These are phyloP conservation scores for Paecilomyces sp. DNA, from an alignment of 2,329 filamentous ascomycete genomes.

Conservation along the genomic window DNA sequence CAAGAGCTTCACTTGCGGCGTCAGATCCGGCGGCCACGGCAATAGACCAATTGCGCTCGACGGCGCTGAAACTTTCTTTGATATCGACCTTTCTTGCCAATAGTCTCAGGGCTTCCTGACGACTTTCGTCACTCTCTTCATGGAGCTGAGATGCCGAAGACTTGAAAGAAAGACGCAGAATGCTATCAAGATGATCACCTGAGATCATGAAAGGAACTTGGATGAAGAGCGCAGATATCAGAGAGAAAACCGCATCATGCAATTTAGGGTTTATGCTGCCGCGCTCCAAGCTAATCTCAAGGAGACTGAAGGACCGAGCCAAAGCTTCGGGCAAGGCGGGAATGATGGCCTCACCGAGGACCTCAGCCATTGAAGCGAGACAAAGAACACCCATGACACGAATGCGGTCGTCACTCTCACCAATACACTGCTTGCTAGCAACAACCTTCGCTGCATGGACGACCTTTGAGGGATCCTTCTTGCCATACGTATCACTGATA, in stretches of 20 bases:
- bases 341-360: slow-evolving; percentile 78
- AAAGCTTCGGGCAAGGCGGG: slow-evolving; percentile 73
- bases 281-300: slow-evolving; percentile 55
- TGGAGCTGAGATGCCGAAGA: slow-evolving; percentile 60
- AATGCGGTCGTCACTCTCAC: slow-evolving; percentile 63
- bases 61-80: slow-evolving; percentile 64
- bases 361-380: slow-evolving; percentile 80
- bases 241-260: slow-evolving; percentile 74
- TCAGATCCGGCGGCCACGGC: slow-evolving; percentile 56
- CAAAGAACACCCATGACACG: slow-evolving; percentile 81
- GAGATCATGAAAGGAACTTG: slow-evolving; percentile 88
- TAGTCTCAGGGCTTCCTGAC: slow-evolving; percentile 63
- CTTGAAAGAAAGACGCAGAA: slow-evolving; percentile 64
- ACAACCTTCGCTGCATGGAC: slow-evolving; percentile 69
- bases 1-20: slow-evolving; percentile 62
- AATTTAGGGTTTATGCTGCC: slow-evolving; percentile 54
- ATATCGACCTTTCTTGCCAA: slow-evolving; percentile 71
- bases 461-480: slow-evolving; percentile 75
- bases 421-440: slow-evolving; percentile 67
- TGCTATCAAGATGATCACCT: slow-evolving; percentile 61
- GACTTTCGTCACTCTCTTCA: slow-evolving; percentile 56
- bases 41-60: slow-evolving; percentile 64
- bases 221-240: slow-evolving; percentile 72
- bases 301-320: slow-evolving; percentile 62
- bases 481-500: slow-evolving; percentile 91